Evolutionary conservation across 2,329 filamentous ascomycete species (phyloP).

Genomic region (Diaporthe humulicola): DNA sequence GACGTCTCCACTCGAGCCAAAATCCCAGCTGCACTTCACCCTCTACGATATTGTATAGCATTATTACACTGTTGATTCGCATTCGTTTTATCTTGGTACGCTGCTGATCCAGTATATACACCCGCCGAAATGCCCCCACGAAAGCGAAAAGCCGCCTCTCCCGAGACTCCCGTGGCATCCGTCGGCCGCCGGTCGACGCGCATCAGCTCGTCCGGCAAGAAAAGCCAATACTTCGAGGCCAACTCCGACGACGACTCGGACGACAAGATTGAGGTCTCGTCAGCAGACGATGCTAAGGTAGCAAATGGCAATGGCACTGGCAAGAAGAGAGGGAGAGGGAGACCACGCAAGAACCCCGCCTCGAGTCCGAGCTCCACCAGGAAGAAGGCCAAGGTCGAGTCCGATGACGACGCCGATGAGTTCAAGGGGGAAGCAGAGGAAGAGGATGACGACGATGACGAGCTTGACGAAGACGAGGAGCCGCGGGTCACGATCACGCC

Average conservation of each 20-base stretch:
- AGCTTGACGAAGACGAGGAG: conserved; percentile 51
- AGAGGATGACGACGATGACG: conserved; percentile 53
- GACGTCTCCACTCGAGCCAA: conserved; percentile 28
- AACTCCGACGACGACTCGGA: conserved; percentile 45
- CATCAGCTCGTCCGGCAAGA: conserved; percentile 57
- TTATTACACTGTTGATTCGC: background rate
- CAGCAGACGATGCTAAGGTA: conserved; percentile 21
- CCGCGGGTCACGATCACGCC: conserved; percentile 57
- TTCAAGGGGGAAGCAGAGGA: conserved; percentile 51
- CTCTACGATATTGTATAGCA: background rate
- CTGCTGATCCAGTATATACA: background rate
- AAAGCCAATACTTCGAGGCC: conserved; percentile 66
- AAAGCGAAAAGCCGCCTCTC: conserved; percentile 41
- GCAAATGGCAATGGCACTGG: conserved; percentile 25
- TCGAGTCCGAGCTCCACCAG: background rate
- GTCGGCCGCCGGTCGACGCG: conserved; percentile 62
- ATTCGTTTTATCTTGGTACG: background rate
- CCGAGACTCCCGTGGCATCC: conserved; percentile 46
- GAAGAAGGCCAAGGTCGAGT: conserved; percentile 42
- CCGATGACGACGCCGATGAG: conserved; percentile 48
- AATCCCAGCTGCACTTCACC: background rate
- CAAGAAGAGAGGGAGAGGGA: conserved; percentile 21
- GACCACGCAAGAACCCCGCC: conserved; percentile 36
- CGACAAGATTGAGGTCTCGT: background rate
- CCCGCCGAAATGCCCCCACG: conserved; percentile 23